Percentiles rank a stretch among this genome's conserved stretches.
Conservation (phyloP, 2,329 filamentous ascomycete species). For the Colletotrichum sp. region DNA sequence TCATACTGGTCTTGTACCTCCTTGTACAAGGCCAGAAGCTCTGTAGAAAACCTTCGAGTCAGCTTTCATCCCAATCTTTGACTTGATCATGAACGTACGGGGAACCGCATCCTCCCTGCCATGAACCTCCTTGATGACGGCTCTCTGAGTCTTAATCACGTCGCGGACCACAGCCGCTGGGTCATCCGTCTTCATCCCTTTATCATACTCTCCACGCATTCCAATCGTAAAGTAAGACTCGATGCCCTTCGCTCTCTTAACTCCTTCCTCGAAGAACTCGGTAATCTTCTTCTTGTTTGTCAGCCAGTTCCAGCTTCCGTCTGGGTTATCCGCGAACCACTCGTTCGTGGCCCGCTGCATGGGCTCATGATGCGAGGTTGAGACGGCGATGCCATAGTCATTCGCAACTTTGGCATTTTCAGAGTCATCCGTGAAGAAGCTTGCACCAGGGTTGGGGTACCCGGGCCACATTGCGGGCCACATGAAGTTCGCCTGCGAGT, state of each 20-base stretch:
- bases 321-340: constrained; percentile 40
- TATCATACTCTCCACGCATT: constrained; percentile 67
- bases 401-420: constrained; percentile 64
- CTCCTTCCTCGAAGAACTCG: constrained; percentile 62
- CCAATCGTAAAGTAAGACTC: constrained; percentile 64
- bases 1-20: constrained; percentile 70
- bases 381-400: constrained; percentile 68
- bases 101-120: constrained; percentile 45
- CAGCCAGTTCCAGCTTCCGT: constrained; percentile 65
- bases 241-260: constrained; percentile 55
- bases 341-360: constrained; percentile 65
- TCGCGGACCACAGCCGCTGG: constrained; percentile 57
- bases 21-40: constrained; percentile 70
- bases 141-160: constrained; percentile 59
- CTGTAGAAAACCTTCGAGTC: constrained; percentile 28
- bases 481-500: constrained; percentile 62
- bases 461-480: constrained; percentile 72
- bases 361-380: constrained; percentile 69
- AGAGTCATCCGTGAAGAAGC: constrained; percentile 68
- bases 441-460: constrained; percentile 51
- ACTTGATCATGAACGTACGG: constrained; percentile 34
- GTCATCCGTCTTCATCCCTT: constrained; percentile 52
- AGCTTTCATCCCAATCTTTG: background rate
- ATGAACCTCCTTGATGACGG: constrained; percentile 58
- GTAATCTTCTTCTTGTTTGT: constrained; percentile 61